These are phyloP conservation scores for Bocquillonia castaneifolia DNA, from an alignment of 441 rosid species.

Conservation along the genomic window DNA sequence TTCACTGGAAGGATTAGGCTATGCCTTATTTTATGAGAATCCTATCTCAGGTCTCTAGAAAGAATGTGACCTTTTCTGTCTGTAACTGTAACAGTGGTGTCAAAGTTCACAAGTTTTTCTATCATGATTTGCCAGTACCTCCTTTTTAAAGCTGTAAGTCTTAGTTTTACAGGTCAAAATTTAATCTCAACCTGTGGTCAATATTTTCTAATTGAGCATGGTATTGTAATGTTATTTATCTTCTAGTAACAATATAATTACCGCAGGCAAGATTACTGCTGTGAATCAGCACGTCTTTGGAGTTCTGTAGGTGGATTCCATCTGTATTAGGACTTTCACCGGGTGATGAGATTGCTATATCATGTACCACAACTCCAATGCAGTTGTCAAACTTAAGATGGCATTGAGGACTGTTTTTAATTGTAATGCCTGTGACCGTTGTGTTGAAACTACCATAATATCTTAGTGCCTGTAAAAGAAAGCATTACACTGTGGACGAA, in stretches of 20 bases:
- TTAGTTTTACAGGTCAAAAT: slow-evolving; percentile 15
- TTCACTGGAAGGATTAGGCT: slow-evolving; percentile 32
- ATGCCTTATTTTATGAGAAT: slow-evolving; percentile 20
- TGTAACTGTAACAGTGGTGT: background rate
- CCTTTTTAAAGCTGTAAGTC: slow-evolving; percentile 19
- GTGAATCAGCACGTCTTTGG: slow-evolving; percentile 76
- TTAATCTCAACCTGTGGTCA: slow-evolving; percentile 22
- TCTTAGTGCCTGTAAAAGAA: slow-evolving; percentile 61
- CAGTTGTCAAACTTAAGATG: slow-evolving; percentile 94
- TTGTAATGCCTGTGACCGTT: slow-evolving; percentile 73
- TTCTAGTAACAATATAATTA: slow-evolving; percentile 29
- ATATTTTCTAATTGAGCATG: slow-evolving; percentile 1
- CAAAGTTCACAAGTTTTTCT: slow-evolving; percentile 4
- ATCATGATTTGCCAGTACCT: slow-evolving; percentile 3
- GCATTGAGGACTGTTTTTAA: slow-evolving; percentile 92
- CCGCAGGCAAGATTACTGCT: slow-evolving; percentile 76
- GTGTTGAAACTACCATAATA: slow-evolving; percentile 72
- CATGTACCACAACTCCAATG: slow-evolving; percentile 69
- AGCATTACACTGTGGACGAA: slow-evolving; percentile 11
- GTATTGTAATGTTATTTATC: slow-evolving; percentile 12
- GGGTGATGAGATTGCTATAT: slow-evolving; percentile 65
- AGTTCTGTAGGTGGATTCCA: slow-evolving; percentile 92
- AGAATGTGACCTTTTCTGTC: slow-evolving; percentile 13
- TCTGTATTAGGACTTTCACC: slow-evolving; percentile 96
- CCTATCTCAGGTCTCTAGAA: slow-evolving; percentile 18